Base-by-base conservation (phyloP, 345 rosid species). In the Citrus cavaleriei region DNA sequence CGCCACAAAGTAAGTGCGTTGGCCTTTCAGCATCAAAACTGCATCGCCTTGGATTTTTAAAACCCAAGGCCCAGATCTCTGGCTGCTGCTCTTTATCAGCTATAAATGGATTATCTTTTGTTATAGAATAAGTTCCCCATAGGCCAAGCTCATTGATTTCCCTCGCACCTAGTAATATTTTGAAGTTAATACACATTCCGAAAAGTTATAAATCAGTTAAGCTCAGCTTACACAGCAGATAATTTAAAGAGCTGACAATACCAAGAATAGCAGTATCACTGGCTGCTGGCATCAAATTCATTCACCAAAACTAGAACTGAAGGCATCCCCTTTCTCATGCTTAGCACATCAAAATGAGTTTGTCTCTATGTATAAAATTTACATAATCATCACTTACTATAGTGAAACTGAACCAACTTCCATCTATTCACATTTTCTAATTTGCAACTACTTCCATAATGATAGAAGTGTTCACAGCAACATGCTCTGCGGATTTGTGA, bases 41-140 rank as follows among this genome's bases (percentile, higher is more conserved):
- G 35, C 91, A 91, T 30, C 89, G 77, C 93, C 92, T 87, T n/a
- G 91, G 90, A 81, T 88, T 87, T 79, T 86, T 78, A 0, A 68
- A 10, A 90, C 93, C 89, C 90, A 91, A 68, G 14, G 91, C 93
- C 89, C 90, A 89, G 22, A 91, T 91, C 70, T 88, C 93, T 21
- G 89, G 90, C 19, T 65, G 69, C 35, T 85, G 64, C 66, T 81
- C 86, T 57, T 82, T 55, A 59, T 89, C 93, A 63, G 68, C 68
- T 24, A 72, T 54, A 77, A 58, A 89, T 0, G 91, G 93, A 82
- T 91, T 88, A 68, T 89, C 90, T 58, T 38, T 69, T 3, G 94
- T 89, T 64, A 85, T 79, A 13, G 88, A 79, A 65, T 91, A 91
- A 80, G 88, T 89, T 83, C 91, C 94, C 92, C 92, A 86, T 5